Percentiles rank a stretch among this genome's conserved stretches.
Evolutionary conservation across 306 rosid species (phyloP).

Genomic region (Corylus heterophylla): DNA sequence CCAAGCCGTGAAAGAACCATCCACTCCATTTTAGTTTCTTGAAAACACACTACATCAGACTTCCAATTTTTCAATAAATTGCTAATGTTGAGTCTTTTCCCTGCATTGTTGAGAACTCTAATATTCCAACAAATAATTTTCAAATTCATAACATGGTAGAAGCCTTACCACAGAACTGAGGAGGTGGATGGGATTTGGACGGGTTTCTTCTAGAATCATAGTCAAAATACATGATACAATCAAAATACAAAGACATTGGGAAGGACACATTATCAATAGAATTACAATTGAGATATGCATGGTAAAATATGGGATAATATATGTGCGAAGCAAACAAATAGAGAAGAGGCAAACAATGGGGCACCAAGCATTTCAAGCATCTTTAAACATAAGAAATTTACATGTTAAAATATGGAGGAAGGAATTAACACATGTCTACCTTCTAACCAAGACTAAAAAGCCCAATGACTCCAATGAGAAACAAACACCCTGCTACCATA

Average conservation of each 20-base stretch:
- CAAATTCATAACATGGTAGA: too few species aligned
- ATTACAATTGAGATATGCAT: conserved; percentile 6
- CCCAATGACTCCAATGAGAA: not conserved
- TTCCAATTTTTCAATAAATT: too few species aligned
- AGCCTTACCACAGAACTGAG: too few species aligned
- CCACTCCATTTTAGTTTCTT: too few species aligned
- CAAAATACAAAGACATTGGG: conserved; percentile 4
- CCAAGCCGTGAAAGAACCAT: too few species aligned
- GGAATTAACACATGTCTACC: not conserved
- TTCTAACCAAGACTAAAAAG: conserved; percentile 1
- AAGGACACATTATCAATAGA: not conserved
- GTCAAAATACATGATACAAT: conserved; percentile 11
- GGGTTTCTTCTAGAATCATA: too few species aligned
- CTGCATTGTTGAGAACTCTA: too few species aligned
- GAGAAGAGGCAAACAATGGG: not conserved
- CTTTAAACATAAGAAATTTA: not conserved
- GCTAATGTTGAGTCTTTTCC: too few species aligned
- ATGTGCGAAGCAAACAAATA: not conserved
- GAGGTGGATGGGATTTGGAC: too few species aligned
- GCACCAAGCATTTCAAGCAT: not conserved
- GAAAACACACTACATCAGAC: too few species aligned
- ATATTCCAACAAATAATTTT: too few species aligned
- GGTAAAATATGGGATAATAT: conserved; percentile 3
- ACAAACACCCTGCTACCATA: not conserved
- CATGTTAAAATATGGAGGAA: not conserved